phyloP scores from a whole-genome alignment of 2,329 filamentous ascomycete genomes.

The Colletotrichum sp. region DNA sequence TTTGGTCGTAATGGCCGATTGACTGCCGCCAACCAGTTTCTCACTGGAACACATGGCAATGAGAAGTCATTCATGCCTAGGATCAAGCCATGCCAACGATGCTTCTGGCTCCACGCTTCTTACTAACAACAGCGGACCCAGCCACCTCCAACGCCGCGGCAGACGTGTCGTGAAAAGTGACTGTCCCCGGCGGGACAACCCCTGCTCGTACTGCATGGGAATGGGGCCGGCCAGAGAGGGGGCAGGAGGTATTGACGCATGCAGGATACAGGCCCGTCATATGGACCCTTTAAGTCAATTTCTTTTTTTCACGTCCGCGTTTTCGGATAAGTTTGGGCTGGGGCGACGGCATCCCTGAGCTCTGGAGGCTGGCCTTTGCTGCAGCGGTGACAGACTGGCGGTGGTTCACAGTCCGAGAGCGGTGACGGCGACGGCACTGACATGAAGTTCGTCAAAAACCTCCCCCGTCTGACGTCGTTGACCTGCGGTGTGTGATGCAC shows the following conservation, averaged over 20 bases:
- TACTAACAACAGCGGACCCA: neutral
- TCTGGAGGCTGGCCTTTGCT: neutral
- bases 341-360: neutral
- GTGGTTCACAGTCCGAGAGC: neutral
- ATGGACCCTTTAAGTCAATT: conserved; percentile 7
- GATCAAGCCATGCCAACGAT: neutral
- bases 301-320: neutral
- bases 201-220: neutral
- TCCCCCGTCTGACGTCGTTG: neutral
- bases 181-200: neutral
- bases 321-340: neutral
- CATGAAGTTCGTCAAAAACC: neutral
- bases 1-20: neutral
- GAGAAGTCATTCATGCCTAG: neutral
- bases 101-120: neutral
- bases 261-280: conserved; percentile 1
- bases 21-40: neutral
- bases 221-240: neutral
- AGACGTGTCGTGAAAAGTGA: neutral
- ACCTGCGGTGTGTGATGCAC: neutral
- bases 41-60: neutral
- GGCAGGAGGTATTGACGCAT: conserved; percentile 7
- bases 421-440: neutral
- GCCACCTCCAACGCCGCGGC: neutral
- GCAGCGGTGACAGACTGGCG: neutral